Evolutionary conservation across 2,329 filamentous ascomycete species (phyloP).

Genomic region (Trichoderma polysporum): DNA sequence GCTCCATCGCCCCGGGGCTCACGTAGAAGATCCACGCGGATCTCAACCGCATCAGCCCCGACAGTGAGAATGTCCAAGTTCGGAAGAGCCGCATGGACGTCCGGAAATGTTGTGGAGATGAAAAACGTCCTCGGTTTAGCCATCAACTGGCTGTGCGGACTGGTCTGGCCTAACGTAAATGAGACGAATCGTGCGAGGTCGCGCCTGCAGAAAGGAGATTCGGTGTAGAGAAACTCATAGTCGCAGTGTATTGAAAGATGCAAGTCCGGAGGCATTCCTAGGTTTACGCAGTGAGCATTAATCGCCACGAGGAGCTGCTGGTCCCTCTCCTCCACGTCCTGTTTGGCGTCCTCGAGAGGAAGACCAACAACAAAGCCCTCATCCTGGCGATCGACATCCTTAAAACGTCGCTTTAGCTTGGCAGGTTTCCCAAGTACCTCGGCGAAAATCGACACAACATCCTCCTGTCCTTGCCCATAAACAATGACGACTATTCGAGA

Average conservation of each 20-base stretch:
- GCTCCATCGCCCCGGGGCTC: slow-evolving; percentile 65
- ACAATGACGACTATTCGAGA: slow-evolving; percentile 64
- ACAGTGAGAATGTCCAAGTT: slow-evolving; percentile 87
- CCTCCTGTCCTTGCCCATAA: slow-evolving; percentile 69
- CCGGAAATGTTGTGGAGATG: slow-evolving; percentile 85
- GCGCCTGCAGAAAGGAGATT: slow-evolving; percentile 67
- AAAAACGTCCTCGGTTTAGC: slow-evolving; percentile 78
- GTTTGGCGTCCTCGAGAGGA: slow-evolving; percentile 54
- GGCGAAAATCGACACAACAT: slow-evolving; percentile 72
- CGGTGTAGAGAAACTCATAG: slow-evolving; percentile 84
- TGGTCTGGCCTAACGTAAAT: slow-evolving; percentile 75
- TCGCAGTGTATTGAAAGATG: slow-evolving; percentile 68
- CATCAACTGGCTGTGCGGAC: slow-evolving; percentile 73
- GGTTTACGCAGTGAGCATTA: slow-evolving; percentile 73
- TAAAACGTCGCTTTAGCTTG: slow-evolving; percentile 57
- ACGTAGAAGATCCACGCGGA: slow-evolving; percentile 77
- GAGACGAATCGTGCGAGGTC: slow-evolving; percentile 78
- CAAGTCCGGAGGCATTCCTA: slow-evolving; percentile 67
- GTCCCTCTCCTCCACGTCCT: slow-evolving; percentile 58
- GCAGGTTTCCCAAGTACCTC: slow-evolving; percentile 76
- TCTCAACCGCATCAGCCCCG: slow-evolving; percentile 80
- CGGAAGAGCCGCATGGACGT: slow-evolving; percentile 77
- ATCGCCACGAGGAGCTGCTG: slow-evolving; percentile 64
- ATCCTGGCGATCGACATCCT: slow-evolving; percentile 53
- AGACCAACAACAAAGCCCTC: slow-evolving; percentile 69